These are phyloP conservation scores for Epichloe gansuensis DNA, from an alignment of 2,329 filamentous ascomycete genomes.

Conservation along the genomic window DNA sequence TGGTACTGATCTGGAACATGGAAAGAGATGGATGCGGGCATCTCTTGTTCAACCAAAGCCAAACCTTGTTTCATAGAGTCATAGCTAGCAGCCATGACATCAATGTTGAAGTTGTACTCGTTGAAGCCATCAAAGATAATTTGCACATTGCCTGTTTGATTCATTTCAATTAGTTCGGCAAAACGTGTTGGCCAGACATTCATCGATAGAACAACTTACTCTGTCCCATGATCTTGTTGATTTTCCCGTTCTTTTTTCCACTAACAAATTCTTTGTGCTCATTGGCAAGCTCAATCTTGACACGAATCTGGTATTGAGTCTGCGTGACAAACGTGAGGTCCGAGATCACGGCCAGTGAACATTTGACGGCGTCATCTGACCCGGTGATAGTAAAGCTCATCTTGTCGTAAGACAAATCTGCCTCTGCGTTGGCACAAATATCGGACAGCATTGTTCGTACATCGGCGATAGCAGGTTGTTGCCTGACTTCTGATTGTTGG, in stretches of 20 bases:
- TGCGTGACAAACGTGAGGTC: slow-evolving; percentile 81
- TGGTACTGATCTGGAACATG: slow-evolving; percentile 98
- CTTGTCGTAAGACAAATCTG: slow-evolving; percentile 89
- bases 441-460: slow-evolving; percentile 85
- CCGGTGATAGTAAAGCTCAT: slow-evolving; percentile 88
- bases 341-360: slow-evolving; percentile 85
- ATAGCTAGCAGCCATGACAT: slow-evolving; percentile 84
- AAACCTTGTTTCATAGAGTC: slow-evolving; percentile 90
- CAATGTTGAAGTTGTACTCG: slow-evolving; percentile 99
- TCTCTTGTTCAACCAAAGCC: slow-evolving; percentile 91
- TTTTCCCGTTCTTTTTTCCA: slow-evolving; percentile 99
- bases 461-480: slow-evolving; percentile 53
- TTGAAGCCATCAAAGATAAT: slow-evolving; percentile 99
- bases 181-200: not conserved
- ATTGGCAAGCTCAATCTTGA: slow-evolving; percentile 97
- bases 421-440: slow-evolving; percentile 91
- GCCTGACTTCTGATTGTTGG: slow-evolving; percentile 56
- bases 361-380: slow-evolving; percentile 91
- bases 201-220: slow-evolving; percentile 31
- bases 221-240: slow-evolving; percentile 99
- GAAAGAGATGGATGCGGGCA: slow-evolving; percentile 98
- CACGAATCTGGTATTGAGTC: slow-evolving; percentile 81
- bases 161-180: not conserved
- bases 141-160: slow-evolving; percentile 67
- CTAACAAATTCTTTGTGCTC: slow-evolving; percentile 99